phyloP scores from a whole-genome alignment of 371 early-diverging fungal species.

The Mycotypha africana region DNA sequence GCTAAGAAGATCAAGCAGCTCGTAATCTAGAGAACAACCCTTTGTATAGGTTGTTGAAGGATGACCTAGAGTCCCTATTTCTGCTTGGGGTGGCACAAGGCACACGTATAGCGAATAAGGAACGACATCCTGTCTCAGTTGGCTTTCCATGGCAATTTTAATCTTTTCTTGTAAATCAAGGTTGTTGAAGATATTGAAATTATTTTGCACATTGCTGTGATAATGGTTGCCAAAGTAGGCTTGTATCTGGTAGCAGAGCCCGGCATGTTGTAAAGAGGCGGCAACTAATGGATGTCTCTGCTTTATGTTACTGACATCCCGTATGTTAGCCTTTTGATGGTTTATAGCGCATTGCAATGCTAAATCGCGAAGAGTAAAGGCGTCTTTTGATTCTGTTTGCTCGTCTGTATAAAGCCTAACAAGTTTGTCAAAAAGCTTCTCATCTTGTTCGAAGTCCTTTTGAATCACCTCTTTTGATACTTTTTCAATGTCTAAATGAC shows the following conservation, averaged over 20 bases:
- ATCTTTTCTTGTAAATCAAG: conserved; percentile 59
- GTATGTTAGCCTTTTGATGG: conserved; percentile 60
- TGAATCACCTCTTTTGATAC: conserved; percentile 50
- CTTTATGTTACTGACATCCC: conserved; percentile 67
- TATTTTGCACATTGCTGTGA: conserved; percentile 50
- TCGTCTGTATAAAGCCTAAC: conserved; percentile 69
- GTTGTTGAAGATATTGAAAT: conserved; percentile 50
- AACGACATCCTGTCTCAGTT: conserved; percentile 61
- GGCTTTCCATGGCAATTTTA: conserved; percentile 69
- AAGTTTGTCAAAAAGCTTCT: conserved; percentile 65
- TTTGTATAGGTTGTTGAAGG: conserved; percentile 60
- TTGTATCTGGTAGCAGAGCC: conserved; percentile 50
- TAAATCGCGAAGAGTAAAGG: conserved; percentile 71
- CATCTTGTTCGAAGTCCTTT: conserved; percentile 67
- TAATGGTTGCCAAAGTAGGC: conserved; percentile 48
- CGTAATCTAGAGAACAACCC: conserved; percentile 66
- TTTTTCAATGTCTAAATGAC: conserved; percentile 48
- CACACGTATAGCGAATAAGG: conserved; percentile 75
- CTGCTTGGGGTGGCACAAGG: conserved; percentile 59
- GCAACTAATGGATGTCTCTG: conserved; percentile 68
- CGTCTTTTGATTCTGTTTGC: conserved; percentile 69
- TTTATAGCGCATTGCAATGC: conserved; percentile 69
- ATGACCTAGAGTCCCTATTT: conserved; percentile 47
- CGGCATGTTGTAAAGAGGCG: conserved; percentile 59
- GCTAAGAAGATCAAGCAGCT: conserved; percentile 65